Conservation (phyloP, 1,284 basidiomycete genomes). For the Tremellales sp. region DNA sequence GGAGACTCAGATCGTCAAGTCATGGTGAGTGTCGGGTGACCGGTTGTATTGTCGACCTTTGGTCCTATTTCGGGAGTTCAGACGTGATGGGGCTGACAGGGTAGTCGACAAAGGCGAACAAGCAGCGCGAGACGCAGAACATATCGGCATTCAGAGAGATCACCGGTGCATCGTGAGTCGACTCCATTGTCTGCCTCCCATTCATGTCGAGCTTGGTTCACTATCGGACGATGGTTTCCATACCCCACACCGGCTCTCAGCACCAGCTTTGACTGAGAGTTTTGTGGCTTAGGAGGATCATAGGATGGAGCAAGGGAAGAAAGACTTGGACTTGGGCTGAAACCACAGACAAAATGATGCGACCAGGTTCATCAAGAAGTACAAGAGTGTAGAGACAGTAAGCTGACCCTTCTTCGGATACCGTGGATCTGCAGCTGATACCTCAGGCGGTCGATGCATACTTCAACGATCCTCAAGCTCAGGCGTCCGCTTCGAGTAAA, state of each 20-base stretch:
- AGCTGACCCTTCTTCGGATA: slow-evolving; percentile 1
- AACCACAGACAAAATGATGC: too few species aligned
- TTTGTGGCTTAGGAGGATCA: too few species aligned
- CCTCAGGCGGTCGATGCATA: slow-evolving; percentile 42
- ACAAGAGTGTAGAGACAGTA: slow-evolving; percentile 41
- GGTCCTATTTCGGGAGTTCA: neutral
- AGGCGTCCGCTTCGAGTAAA: slow-evolving; percentile 15
- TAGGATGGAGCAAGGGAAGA: too few species aligned
- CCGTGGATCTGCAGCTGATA: neutral
- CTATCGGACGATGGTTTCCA: too few species aligned
- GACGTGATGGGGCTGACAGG: neutral
- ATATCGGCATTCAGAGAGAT: slow-evolving; percentile 37
- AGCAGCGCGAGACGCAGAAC: slow-evolving; percentile 7
- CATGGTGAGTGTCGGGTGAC: too few species aligned
- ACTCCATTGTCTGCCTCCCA: too few species aligned
- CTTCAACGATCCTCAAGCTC: slow-evolving; percentile 34
- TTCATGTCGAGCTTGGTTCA: too few species aligned
- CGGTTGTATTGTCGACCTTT: too few species aligned
- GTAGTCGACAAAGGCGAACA: slow-evolving; percentile 3
- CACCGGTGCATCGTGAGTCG: slow-evolving; percentile 40
- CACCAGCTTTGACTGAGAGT: too few species aligned
- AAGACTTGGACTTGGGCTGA: too few species aligned
- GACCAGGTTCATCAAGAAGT: slow-evolving; percentile 41
- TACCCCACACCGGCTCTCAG: too few species aligned
- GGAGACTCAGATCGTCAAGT: too few species aligned